phyloP scores from a whole-genome alignment of 148 eudicot genomes.

The Tetragonia tetragonoides region DNA sequence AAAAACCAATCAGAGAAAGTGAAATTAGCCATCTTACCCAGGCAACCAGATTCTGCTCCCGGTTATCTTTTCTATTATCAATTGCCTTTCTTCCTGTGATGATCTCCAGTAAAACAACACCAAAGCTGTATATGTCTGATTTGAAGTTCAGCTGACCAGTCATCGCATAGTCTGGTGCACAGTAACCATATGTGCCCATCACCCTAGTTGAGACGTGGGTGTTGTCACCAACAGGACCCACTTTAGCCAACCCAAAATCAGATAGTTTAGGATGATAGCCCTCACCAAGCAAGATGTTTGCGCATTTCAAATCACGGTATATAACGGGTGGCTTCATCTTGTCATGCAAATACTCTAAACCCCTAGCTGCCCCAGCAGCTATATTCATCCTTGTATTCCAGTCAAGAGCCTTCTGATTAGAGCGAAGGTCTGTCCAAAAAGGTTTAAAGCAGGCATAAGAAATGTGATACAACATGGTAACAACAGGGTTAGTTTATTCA shows the following conservation, averaged over 20 bases:
- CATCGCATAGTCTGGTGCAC: slow-evolving; percentile 91
- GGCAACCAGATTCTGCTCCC: slow-evolving; percentile 67
- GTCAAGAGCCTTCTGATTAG: slow-evolving; percentile 46
- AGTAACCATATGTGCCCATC: slow-evolving; percentile 88
- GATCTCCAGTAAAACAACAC: slow-evolving; percentile 78
- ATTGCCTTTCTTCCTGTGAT: slow-evolving; percentile 77
- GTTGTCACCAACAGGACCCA: slow-evolving; percentile 74
- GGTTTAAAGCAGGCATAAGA: neutral
- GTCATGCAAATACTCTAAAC: slow-evolving; percentile 80
- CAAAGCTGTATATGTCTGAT: slow-evolving; percentile 84
- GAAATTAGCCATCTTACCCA: slow-evolving; percentile 55
- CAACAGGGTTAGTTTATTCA: neutral
- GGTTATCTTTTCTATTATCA: slow-evolving; percentile 31
- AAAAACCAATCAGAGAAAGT: slow-evolving; percentile 5
- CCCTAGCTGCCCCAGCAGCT: slow-evolving; percentile 93
- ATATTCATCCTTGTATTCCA: slow-evolving; percentile 88
- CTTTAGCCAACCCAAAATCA: slow-evolving; percentile 86
- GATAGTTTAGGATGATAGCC: slow-evolving; percentile 66
- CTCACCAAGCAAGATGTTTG: slow-evolving; percentile 79
- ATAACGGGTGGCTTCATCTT: slow-evolving; percentile 73
- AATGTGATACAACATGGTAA: neutral
- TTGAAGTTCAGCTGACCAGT: slow-evolving; percentile 87
- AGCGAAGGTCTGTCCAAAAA: slow-evolving; percentile 34
- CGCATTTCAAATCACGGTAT: slow-evolving; percentile 85
- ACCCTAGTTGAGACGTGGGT: slow-evolving; percentile 88